Conservation (phyloP, 2,329 filamentous ascomycete genomes). For the Cercospora sp. region DNA sequence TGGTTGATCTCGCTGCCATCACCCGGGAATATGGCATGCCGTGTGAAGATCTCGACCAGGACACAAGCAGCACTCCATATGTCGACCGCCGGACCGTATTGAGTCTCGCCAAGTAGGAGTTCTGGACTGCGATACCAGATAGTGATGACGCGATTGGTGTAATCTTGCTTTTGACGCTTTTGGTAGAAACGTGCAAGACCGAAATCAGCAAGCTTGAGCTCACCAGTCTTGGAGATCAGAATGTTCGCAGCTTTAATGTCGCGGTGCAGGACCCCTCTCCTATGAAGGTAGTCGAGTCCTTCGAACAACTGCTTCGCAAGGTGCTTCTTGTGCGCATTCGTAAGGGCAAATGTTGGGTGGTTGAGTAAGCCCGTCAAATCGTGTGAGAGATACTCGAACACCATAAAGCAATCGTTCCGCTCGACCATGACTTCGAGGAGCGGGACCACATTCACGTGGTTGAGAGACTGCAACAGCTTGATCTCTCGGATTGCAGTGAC, state of each 20-base stretch:
- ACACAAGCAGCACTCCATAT: constrained; percentile 98
- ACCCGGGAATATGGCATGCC: constrained; percentile 89
- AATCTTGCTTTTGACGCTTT: constrained; percentile 87
- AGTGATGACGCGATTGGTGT: constrained; percentile 97
- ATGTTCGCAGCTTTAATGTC: constrained; percentile 99
- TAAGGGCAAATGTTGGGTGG: constrained; percentile 85
- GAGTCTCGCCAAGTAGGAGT: constrained; percentile 84
- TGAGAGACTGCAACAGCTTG: constrained; percentile 83
- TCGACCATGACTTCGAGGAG: constrained; percentile 96
- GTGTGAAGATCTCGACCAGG: constrained; percentile 92
- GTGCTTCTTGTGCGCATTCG: constrained; percentile 85
- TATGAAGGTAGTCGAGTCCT: constrained; percentile 89
- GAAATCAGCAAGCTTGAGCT: constrained; percentile 93
- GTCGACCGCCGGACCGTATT: constrained; percentile 86
- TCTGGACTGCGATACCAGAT: constrained; percentile 97
- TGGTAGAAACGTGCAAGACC: constrained; percentile 94
- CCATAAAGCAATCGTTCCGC: constrained; percentile 98
- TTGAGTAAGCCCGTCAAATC: constrained; percentile 94
- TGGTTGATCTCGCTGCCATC: constrained; percentile 96
- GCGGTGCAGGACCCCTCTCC: constrained; percentile 87
- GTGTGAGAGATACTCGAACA: constrained; percentile 96
- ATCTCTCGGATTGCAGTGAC: constrained; percentile 90
- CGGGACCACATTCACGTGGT: constrained; percentile 78
- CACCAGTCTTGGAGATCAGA: constrained; percentile 82
- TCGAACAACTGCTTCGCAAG: constrained; percentile 91